Base-by-base conservation (phyloP, 2,329 filamentous ascomycete species). In the Fusarium tricinctum region DNA sequence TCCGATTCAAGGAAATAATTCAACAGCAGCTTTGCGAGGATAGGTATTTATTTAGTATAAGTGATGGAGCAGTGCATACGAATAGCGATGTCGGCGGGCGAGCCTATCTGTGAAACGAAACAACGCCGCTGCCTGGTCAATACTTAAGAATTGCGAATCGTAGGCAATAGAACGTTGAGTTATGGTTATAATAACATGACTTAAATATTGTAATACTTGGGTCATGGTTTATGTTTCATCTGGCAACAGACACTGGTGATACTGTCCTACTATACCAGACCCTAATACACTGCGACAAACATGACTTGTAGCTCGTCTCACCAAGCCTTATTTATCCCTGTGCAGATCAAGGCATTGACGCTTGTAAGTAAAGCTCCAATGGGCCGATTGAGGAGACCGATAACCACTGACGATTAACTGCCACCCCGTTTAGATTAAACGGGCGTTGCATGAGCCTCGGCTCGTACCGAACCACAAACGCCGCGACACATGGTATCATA, bases 391-490 rank as follows among this genome's bases (percentile, higher is more conserved):
- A 44, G 6, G 8, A 38, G 19, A 39, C 23, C 32, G 17, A 46
- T 32, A 35, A 12, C 19, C 14, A 30, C 44, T n/a, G 38, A 22
- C 14, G 14, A 22, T 20, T 26, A 55, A 17, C 42, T 47, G 38
- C 44, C 38, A 49, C 30, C 20, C 28, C 48, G 40, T 57, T 42
- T 30, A 30, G 28, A 50, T 46, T 42, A 53, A 52, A 48, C 66
- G 28, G 22, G 30, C 7, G 43, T 51, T 39, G 60, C 61, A 58
- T 58, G 35, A 52, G 26, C 53, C 56, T 63, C 61, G 66, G 66
- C 48, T 66, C 66, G 66, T 57, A 58, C 61, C 66, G 56, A 49
- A 28, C 20, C 39, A 20, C 26, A 43, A 33, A 20, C 14, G 35
- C 26, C 20, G 32, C 30, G 51, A 0, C 9, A 26, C 19, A 58